Percentiles rank a stretch among this genome's conserved stretches.
Conservation (phyloP, 148 eudicot species). For the Amaranthus hypochondriacus region DNA sequence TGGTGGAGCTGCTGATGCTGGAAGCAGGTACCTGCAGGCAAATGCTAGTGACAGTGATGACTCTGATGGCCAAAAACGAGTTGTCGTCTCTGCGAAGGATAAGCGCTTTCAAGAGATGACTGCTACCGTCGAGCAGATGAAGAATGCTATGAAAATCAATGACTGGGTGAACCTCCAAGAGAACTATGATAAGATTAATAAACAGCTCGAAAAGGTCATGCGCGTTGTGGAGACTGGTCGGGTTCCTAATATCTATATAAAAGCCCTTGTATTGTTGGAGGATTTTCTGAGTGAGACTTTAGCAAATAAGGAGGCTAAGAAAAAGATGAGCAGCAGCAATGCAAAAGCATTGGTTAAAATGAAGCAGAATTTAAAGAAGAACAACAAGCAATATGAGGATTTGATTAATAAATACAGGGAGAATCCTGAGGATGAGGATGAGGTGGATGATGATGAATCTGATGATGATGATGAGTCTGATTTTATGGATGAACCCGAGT, state of each 20-base stretch:
- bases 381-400: slow-evolving; percentile 70
- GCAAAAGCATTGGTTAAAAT: slow-evolving; percentile 62
- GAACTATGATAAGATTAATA: slow-evolving; percentile 78
- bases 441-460: slow-evolving; percentile 25
- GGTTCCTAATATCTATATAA: slow-evolving; percentile 60
- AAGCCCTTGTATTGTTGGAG: slow-evolving; percentile 80
- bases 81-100: slow-evolving; percentile 66
- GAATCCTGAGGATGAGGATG: slow-evolving; percentile 62
- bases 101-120: slow-evolving; percentile 79
- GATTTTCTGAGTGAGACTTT: slow-evolving; percentile 64
- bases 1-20: not conserved
- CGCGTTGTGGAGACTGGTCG: slow-evolving; percentile 55
- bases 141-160: slow-evolving; percentile 84
- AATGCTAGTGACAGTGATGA: slow-evolving; percentile 56
- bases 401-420: slow-evolving; percentile 62
- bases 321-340: slow-evolving; percentile 86
- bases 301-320: slow-evolving; percentile 85
- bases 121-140: slow-evolving; percentile 81
- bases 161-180: slow-evolving; percentile 92
- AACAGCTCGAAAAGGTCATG: slow-evolving; percentile 86
- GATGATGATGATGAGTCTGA: slow-evolving; percentile 36
- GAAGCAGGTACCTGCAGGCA: not conserved
- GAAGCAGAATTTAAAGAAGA: not conserved
- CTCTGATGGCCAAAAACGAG: slow-evolving; percentile 55
- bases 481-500: not conserved